Evolutionary conservation across 805 yeast species (phyloP), one percentile per base, ranked within the genome.

Genomic region (Lachancea kluyveri): DNA sequence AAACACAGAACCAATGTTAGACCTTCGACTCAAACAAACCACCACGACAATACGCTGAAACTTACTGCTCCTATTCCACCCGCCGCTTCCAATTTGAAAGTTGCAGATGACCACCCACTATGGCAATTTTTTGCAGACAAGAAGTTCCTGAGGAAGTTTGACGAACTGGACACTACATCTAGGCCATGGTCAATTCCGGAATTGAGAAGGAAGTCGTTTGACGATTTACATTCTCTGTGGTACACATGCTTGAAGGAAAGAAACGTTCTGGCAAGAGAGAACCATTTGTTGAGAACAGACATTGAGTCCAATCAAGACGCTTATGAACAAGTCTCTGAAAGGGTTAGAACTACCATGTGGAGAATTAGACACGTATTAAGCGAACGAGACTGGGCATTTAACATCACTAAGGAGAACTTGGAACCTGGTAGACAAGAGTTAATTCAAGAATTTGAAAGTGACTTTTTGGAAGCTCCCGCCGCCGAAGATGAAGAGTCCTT

Each of bases 201-300:
- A 54, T 71, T 92, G 47, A 77, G 98, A 56, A 72, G 94, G 40
- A 92, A 92, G 59, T 75, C 85, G 11, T 92, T 87, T 52, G 92
- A 87, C 24, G 98, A 92, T 54, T 65, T 92, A 46, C 98, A 92
- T 59, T 72, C 77, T 21, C 65, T 92, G 48, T 92, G 98, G 97
- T 90, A 85, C 56, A 69, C 80, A 26, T 76, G 88, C 45, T 60
- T 90, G 43, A 82, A 75, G 53, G 95, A 92, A 59, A 67, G 94
- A 45, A 92, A 92, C 56, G 62, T 74, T 9, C 58, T 90, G 35
- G 77, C 76, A 20, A 71, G 95, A 46, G 97, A 92, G 57, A 65
- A 67, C 34, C 76, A 79, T 41, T 66, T 84, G 43, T 68, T 71
- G 36, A 67, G 53, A 21, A 62, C 64, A 17, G 64, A 62, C 14